A percentile compares a stretch with the other conserved stretches of the same genome.
These are phyloP conservation scores for Lentinula boryana DNA, from an alignment of 768 basidiomycete species.

Conservation along the genomic window DNA sequence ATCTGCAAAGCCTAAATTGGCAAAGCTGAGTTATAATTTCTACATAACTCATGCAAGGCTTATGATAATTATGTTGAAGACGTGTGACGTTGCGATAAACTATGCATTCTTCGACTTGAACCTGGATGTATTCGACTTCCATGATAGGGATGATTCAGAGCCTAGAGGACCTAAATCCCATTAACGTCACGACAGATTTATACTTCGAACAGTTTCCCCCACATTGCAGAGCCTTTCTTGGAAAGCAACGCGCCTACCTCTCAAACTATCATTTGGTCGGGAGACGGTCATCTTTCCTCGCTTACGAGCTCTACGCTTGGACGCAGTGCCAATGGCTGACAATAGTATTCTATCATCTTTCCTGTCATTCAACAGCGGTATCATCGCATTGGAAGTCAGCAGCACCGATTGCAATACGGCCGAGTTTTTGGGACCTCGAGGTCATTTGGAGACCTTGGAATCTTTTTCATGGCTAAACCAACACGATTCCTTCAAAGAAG, in stretches of 20 bases:
- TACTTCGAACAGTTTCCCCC: not conserved
- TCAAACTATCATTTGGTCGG: not conserved
- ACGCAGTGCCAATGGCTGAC: slow-evolving; percentile 13
- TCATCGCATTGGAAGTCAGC: slow-evolving; percentile 12
- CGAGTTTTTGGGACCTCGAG: slow-evolving; percentile 11
- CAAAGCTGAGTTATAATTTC: slow-evolving; percentile 11
- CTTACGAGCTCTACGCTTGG: slow-evolving; percentile 16
- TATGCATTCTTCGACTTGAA: not conserved
- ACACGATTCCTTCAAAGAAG: slow-evolving; percentile 7
- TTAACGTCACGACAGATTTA: not conserved
- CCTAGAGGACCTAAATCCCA: not conserved
- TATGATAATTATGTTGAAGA: slow-evolving; percentile 13
- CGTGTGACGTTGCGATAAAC: slow-evolving; percentile 18
- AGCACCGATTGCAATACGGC: not conserved
- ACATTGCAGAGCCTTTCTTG: not conserved
- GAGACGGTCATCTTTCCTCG: slow-evolving; percentile 10
- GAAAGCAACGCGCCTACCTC: not conserved
- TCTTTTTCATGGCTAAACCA: slow-evolving; percentile 17
- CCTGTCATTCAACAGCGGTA: not conserved
- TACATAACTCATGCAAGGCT: slow-evolving; percentile 9
- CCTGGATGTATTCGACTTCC: not conserved
- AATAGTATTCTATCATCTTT: slow-evolving; percentile 7
- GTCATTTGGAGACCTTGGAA: slow-evolving; percentile 16
- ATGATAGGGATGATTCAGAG: not conserved
- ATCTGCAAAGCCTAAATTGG: slow-evolving; percentile 24